Conservation (phyloP, 192 early-diverging fungal genomes). For the Rhizophagus sp. region DNA sequence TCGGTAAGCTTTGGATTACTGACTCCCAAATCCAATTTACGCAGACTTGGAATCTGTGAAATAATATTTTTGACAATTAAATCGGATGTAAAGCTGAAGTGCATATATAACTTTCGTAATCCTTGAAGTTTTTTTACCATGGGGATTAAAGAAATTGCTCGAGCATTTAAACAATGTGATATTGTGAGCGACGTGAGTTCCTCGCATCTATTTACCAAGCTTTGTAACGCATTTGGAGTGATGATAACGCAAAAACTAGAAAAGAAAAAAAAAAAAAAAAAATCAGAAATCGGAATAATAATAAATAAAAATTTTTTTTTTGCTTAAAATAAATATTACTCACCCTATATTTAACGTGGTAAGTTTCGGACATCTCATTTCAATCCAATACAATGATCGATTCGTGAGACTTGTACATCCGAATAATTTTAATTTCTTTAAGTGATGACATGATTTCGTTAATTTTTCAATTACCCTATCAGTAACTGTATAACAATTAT, state of each 20-base stretch:
- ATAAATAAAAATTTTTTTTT: too few species aligned
- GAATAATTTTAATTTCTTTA: neutral
- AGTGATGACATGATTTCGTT: neutral
- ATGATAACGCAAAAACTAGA: neutral
- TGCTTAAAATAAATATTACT: neutral
- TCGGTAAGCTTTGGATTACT: neutral
- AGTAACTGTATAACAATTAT: constrained; percentile 11
- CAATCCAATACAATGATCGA: neutral
- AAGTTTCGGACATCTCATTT: neutral
- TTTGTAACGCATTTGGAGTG: neutral
- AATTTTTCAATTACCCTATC: neutral
- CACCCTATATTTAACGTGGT: neutral
- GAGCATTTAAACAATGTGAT: neutral
- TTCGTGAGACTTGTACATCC: neutral
- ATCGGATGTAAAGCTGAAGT: neutral
- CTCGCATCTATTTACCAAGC: neutral
- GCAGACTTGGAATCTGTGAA: neutral
- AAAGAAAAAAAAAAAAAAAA: neutral
- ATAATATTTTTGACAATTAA: neutral
- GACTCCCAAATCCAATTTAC: neutral
- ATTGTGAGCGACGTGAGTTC: neutral
- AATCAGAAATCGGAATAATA: neutral
- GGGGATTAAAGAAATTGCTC: neutral
- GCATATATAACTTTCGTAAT: neutral
- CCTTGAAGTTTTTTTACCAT: neutral